Percentiles rank a stretch among this genome's conserved stretches.
These are phyloP conservation scores for Fraxinus excelsior DNA, from an alignment of 257 asterid genomes.

Conservation along the genomic window DNA sequence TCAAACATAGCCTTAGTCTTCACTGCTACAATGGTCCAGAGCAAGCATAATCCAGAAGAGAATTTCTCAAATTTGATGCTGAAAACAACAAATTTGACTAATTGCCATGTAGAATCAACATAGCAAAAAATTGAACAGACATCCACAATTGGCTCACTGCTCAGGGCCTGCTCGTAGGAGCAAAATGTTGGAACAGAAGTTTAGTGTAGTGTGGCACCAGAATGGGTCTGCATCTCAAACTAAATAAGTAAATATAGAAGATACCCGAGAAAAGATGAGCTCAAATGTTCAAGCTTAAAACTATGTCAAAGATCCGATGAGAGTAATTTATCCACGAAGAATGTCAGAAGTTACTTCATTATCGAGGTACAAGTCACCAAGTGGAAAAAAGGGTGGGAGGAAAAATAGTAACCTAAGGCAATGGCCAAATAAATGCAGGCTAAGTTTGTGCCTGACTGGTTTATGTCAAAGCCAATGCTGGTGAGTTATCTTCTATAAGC, in stretches of 20 bases:
- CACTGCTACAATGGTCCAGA: not conserved
- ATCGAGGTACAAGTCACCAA: conserved; percentile 15
- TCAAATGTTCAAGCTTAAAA: conserved; percentile 10
- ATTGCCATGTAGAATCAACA: conserved; percentile 1
- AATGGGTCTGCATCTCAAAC: conserved; percentile 7
- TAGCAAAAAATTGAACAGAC: conserved; percentile 14
- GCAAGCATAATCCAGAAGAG: conserved; percentile 15
- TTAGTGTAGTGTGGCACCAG: not conserved
- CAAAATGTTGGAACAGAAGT: conserved; percentile 21
- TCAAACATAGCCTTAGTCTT: not conserved
- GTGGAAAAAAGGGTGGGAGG: conserved; percentile 16
- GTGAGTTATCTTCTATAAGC: conserved; percentile 12
- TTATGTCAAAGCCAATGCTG: conserved; percentile 13
- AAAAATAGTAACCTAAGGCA: not conserved
- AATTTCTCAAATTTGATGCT: not conserved
- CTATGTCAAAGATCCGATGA: not conserved
- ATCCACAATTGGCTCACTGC: conserved; percentile 5
- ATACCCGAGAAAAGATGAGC: conserved; percentile 4
- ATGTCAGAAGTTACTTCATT: conserved; percentile 2
- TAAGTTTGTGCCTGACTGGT: conserved; percentile 19
- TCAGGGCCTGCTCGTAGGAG: conserved; percentile 11
- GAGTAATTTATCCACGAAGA: not conserved
- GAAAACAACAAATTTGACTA: not conserved
- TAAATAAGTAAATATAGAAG: conserved; percentile 17
- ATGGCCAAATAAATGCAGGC: conserved; percentile 8